Base-by-base conservation (phyloP, 1,139 yeast species). In the Ogataea hybrid region DNA sequence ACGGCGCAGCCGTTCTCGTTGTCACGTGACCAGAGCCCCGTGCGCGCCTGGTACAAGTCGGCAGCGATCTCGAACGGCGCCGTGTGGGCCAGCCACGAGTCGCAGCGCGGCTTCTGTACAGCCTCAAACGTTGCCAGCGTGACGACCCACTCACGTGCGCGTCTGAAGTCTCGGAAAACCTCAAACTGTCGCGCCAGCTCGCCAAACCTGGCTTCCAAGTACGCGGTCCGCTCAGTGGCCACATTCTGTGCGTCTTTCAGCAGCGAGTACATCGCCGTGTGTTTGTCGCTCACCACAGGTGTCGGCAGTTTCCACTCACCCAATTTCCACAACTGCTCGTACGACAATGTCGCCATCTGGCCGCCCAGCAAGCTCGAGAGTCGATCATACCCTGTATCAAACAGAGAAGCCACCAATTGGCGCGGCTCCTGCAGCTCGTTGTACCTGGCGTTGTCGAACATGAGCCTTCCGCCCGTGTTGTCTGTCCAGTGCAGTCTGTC, bases 191-290 rank as follows among this genome's bases (percentile, higher is more conserved):
- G 11, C 8, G 33, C 37, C 11, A 34, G 31, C 15, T 39, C 31
- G 14, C 6, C 14, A 20, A 33, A 29, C 15, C 12, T 23, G 3
- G 25, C 11, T 10, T 18, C 20, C 7, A 18, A 6, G 20, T 18
- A 7, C 20, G 20, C 20, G 20, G 7, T 7, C 7, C 34, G 27
- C 28, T 29, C 12, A 12, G 4, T 7, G 7, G 16, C 7, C 8
- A 17, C 20, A n/a, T 10, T 33, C 65, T 64, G 2, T 71, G 50
- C 20, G 32, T 58, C 59, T 43, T 74, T 79, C 47, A 81, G 63
- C n/a, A n/a, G n/a, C n/a, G n/a, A n/a, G n/a, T n/a, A n/a, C n/a
- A n/a, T n/a, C n/a, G n/a, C n/a, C n/a, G n/a, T n/a, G n/a, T n/a
- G n/a, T n/a, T n/a, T n/a, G n/a, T n/a, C n/a, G n/a, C n/a, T n/a